phyloP scores from a whole-genome alignment of 2,329 filamentous ascomycete genomes.

The Chaetomiaceae sp. region DNA sequence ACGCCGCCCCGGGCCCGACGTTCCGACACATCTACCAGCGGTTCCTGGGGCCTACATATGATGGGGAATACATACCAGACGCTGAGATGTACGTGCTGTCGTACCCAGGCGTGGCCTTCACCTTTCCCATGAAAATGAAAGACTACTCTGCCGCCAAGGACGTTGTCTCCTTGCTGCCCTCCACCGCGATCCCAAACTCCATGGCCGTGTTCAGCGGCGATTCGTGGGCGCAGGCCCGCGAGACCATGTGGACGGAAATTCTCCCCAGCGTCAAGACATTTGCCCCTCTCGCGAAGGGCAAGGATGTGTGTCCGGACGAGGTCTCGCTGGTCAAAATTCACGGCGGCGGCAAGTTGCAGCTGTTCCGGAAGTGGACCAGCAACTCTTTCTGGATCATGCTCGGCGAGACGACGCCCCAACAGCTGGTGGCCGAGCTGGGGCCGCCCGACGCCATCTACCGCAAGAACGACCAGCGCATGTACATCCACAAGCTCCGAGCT shows the following conservation, averaged over 20 bases:
- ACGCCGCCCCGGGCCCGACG: conserved; percentile 56
- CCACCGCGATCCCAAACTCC: conserved; percentile 69
- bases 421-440: conserved; percentile 83
- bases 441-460: conserved; percentile 92
- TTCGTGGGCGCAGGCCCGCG: conserved; percentile 82
- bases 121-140: conserved; percentile 71
- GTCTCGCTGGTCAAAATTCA: conserved; percentile 75
- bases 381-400: conserved; percentile 67
- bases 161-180: conserved; percentile 80
- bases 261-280: conserved; percentile 71
- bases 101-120: conserved; percentile 91
- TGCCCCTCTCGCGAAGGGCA: conserved; percentile 62
- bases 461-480: conserved; percentile 83
- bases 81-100: conserved; percentile 73
- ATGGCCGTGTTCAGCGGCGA: conserved; percentile 90
- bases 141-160: conserved; percentile 73
- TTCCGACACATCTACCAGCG: conserved; percentile 90
- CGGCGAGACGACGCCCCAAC: conserved; percentile 86
- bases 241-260: conserved; percentile 68
- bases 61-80: conserved; percentile 81
- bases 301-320: conserved; percentile 82
- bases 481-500: conserved; percentile 68
- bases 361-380: conserved; percentile 67
- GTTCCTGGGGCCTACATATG: conserved; percentile 89
- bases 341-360: conserved; percentile 72